Conservation (phyloP, 2,329 filamentous ascomycete species). For the Ramichloridium luteum region DNA sequence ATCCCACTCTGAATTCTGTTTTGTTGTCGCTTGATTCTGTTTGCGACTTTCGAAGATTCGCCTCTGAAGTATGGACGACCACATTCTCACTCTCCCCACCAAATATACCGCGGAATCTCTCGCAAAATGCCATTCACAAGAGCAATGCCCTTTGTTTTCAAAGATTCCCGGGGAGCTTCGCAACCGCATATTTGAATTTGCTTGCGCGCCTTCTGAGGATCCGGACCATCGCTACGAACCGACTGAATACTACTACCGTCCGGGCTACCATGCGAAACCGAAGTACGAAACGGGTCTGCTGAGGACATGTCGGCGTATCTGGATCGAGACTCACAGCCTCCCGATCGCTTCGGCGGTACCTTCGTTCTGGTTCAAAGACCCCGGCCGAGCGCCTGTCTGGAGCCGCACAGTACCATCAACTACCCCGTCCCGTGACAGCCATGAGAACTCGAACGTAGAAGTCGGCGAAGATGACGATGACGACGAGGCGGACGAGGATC, state of each 20-base stretch:
- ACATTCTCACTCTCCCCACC: neutral
- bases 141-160: slow-evolving; percentile 5
- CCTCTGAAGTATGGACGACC: no score
- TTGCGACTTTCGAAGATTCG: no score
- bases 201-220: slow-evolving; percentile 3
- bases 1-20: neutral
- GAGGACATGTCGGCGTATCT: slow-evolving; percentile 3
- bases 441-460: no score
- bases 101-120: slow-evolving; percentile 2
- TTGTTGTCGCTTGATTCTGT: neutral
- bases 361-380: slow-evolving; percentile 3
- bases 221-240: slow-evolving; percentile 1
- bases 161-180: slow-evolving; percentile 5
- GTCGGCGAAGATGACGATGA: no score
- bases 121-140: slow-evolving; percentile 5
- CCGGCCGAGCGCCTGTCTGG: slow-evolving; percentile 4
- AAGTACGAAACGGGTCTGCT: slow-evolving; percentile 3
- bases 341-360: slow-evolving; percentile 3
- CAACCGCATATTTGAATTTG: slow-evolving; percentile 3
- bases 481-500: no score
- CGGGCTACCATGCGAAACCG: slow-evolving; percentile 4
- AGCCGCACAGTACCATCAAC: neutral
- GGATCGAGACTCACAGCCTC: slow-evolving; percentile 6
- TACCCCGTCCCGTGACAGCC: no score
- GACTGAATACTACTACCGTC: slow-evolving; percentile 6